phyloP scores from a whole-genome alignment of 257 asterid genomes.

The Solanum piurae region DNA sequence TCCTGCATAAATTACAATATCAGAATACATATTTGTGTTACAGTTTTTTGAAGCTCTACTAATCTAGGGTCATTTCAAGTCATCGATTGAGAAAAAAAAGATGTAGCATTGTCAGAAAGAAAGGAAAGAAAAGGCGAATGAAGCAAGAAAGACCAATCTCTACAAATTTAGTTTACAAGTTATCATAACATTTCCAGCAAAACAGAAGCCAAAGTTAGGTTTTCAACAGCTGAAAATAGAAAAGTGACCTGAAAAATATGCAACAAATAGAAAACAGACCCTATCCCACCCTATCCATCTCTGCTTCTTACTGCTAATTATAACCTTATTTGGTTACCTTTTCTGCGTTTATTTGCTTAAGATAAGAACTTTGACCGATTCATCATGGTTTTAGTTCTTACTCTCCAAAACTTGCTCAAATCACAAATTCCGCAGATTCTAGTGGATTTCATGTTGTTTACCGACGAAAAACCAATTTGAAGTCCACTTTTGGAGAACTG shows the following conservation, averaged over 20 bases:
- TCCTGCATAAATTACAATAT: neutral
- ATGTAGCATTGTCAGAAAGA: neutral
- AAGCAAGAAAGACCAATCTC: neutral
- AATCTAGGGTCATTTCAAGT: neutral
- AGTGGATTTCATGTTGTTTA: neutral
- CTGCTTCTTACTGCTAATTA: neutral
- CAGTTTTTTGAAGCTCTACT: neutral
- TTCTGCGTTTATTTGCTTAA: neutral
- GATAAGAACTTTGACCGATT: neutral
- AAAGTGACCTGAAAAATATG: neutral
- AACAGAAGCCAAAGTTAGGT: neutral
- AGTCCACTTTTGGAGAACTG: neutral
- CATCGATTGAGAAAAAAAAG: neutral
- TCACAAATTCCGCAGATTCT: neutral
- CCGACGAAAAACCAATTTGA: neutral
- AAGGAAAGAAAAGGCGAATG: neutral
- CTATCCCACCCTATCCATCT: neutral
- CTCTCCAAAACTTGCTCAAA: neutral
- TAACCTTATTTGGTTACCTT: neutral
- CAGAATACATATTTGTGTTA: neutral
- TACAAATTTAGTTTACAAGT: neutral
- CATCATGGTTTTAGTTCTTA: neutral
- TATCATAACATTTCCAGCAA: neutral
- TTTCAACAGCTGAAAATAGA: neutral
- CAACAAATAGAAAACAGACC: neutral